Evolutionary conservation across 2,329 filamentous ascomycete genomes (phyloP).

Genomic region (Fusarium sp.): DNA sequence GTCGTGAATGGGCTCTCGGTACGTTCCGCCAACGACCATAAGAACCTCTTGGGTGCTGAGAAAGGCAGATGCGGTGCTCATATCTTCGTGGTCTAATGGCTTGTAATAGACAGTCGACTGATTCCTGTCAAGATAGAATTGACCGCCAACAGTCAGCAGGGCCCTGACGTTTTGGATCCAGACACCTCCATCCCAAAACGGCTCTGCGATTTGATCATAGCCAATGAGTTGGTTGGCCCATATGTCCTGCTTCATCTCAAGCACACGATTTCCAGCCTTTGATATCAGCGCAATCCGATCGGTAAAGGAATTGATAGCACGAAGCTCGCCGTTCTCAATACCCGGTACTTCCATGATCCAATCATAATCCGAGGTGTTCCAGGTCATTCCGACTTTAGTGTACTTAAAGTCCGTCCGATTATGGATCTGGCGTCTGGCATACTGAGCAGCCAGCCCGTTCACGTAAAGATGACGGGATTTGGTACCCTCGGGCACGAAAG

Average conservation of each 20-base stretch:
- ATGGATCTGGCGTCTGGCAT: background rate
- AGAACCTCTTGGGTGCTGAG: background rate
- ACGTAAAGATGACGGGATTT: constrained; percentile 2
- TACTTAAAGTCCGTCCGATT: background rate
- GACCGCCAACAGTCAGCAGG: background rate
- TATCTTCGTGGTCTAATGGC: background rate
- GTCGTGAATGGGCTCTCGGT: background rate
- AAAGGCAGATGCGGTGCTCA: background rate
- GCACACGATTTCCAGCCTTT: background rate
- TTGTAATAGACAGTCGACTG: background rate
- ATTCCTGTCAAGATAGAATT: constrained; percentile 1
- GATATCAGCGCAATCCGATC: background rate
- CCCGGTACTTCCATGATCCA: background rate
- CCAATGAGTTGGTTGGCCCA: constrained; percentile 14
- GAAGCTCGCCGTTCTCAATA: constrained; percentile 1
- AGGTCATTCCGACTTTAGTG: background rate
- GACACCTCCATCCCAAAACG: constrained; percentile 8
- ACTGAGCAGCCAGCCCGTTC: background rate
- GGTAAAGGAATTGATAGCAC: background rate
- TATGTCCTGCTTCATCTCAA: background rate
- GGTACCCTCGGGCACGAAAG: background rate
- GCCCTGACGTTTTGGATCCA: constrained; percentile 9
- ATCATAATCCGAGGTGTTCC: constrained; percentile 5
- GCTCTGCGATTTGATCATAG: constrained; percentile 7
- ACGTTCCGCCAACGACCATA: background rate